These are phyloP conservation scores for Ogataea corticis DNA, from an alignment of 805 yeast species.

Conservation along the genomic window DNA sequence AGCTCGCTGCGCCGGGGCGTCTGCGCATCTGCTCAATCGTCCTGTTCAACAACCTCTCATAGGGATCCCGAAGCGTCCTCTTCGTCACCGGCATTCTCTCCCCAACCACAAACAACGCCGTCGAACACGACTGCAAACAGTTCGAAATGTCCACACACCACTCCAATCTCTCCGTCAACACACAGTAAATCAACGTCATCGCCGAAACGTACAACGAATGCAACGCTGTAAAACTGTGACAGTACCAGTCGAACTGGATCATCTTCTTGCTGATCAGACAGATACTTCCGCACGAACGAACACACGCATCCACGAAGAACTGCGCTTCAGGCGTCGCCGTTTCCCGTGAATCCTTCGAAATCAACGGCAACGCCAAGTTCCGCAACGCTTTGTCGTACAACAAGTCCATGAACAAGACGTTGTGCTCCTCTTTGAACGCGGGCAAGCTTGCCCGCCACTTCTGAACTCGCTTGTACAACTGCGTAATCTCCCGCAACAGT, in stretches of 20 bases:
- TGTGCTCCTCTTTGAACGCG: constrained; percentile 15
- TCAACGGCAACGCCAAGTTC: constrained; percentile 20
- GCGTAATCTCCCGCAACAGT: constrained; percentile 12
- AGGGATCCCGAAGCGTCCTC: constrained; percentile 21
- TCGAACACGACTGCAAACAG: constrained; percentile 27
- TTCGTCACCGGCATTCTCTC: constrained; percentile 28
- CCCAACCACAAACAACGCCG: constrained; percentile 25
- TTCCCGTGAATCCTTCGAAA: constrained; percentile 12
- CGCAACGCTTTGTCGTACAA: constrained; percentile 23
- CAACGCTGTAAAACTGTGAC: constrained; percentile 25
- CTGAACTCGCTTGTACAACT: constrained; percentile 13
- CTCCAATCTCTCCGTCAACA: constrained; percentile 20
- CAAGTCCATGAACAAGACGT: constrained; percentile 15
- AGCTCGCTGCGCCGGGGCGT: background rate
- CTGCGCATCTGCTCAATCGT: constrained; percentile 23
- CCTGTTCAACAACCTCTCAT: constrained; percentile 20
- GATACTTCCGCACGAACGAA: constrained; percentile 24
- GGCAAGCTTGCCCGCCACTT: constrained; percentile 21
- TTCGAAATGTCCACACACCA: constrained; percentile 26
- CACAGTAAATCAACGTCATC: constrained; percentile 25
- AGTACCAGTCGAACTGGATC: constrained; percentile 25
- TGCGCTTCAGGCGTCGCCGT: constrained; percentile 11
- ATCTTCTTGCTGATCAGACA: constrained; percentile 24
- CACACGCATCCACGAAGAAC: constrained; percentile 21
- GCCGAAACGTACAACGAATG: constrained; percentile 26